Evolutionary conservation across 306 rosid species (phyloP), one percentile per base, ranked within the genome.

Genomic region (Quillaja saponaria): DNA sequence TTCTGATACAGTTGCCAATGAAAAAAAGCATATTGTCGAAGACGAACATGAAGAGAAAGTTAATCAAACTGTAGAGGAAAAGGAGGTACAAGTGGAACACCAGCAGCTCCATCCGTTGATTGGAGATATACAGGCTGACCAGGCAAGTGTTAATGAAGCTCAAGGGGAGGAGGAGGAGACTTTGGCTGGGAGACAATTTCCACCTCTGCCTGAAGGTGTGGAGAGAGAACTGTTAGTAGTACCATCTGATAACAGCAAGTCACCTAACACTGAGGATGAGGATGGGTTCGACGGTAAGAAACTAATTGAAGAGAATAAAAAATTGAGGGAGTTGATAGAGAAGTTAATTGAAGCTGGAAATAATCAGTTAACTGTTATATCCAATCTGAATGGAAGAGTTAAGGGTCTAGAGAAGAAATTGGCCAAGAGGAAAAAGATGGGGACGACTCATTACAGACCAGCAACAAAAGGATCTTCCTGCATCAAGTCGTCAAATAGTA

Each of bases 391-490:
- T 8, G 78, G 77, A 2, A 83, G 82, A 69, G 94, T 90, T 62
- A 83, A 76, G 63, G 85, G 81, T 14, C 62, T 90, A 72, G 97
- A 90, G 82, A 81, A 77, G 55, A 85, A 72, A 74, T 3, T 87
- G 51, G 81, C 79, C 1, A 81, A n/a, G 63, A 82, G 59, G 72
- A 81, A 65, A 81, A 79, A 61, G 69, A 20, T 21, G 2, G 80
- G 49, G 71, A 52, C 77, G 5, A 78, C 28, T 49, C 55, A 65
- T 8, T 10, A 15, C 10, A 66, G 52, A 33, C n/a, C 60, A 11
- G 33, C 73, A 41, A 12, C 73, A 35, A 39, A 76, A 34, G 69
- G 72, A 18, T 13, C 52, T 17, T 13, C 52, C n/a, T 13, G 65
- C 35, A 54, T 28, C 18, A 73, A 75, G 50, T 57, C 46, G 7